phyloP scores from a whole-genome alignment of 2,329 filamentous ascomycete species.

The Lachnellula subtilissima region DNA sequence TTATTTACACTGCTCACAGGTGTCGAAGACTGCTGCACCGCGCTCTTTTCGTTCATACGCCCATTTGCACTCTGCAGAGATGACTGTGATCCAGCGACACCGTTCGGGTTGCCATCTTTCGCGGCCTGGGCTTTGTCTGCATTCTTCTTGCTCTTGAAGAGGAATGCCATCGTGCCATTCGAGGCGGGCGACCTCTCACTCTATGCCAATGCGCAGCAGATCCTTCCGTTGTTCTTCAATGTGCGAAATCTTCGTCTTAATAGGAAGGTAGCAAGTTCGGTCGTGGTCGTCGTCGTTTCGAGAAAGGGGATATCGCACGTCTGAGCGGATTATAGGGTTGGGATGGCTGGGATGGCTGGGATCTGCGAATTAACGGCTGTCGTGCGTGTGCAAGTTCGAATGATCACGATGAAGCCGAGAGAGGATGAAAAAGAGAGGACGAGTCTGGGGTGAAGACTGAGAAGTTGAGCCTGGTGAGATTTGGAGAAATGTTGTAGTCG shows the following conservation, averaged over 20 bases:
- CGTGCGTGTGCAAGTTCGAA: background rate
- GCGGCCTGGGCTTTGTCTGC: conserved; percentile 54
- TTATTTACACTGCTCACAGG: conserved; percentile 45
- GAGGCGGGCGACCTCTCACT: conserved; percentile 24
- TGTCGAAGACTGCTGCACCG: conserved; percentile 59
- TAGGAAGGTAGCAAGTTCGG: conserved; percentile 2
- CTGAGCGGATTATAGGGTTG: conserved; percentile 7
- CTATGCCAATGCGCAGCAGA: conserved; percentile 20
- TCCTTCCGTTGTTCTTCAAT: background rate
- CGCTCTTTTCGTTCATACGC: conserved; percentile 47
- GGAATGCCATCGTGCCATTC: conserved; percentile 63
- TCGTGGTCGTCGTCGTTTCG: conserved; percentile 4
- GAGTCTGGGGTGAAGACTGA: background rate
- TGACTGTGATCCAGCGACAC: conserved; percentile 35
- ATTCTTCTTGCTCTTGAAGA: conserved; percentile 78
- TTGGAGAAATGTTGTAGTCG: too few relatives aligned
- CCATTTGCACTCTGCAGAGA: conserved; percentile 46
- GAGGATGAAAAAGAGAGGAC: background rate
- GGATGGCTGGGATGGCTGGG: background rate
- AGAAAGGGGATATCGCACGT: conserved; percentile 9
- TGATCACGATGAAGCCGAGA: background rate
- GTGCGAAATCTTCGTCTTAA: conserved; percentile 2
- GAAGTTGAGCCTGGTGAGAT: too few relatives aligned
- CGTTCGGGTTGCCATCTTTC: conserved; percentile 22
- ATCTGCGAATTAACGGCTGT: background rate